Conservation (phyloP, 148 eudicot species). For the Talinum fruticosum region DNA sequence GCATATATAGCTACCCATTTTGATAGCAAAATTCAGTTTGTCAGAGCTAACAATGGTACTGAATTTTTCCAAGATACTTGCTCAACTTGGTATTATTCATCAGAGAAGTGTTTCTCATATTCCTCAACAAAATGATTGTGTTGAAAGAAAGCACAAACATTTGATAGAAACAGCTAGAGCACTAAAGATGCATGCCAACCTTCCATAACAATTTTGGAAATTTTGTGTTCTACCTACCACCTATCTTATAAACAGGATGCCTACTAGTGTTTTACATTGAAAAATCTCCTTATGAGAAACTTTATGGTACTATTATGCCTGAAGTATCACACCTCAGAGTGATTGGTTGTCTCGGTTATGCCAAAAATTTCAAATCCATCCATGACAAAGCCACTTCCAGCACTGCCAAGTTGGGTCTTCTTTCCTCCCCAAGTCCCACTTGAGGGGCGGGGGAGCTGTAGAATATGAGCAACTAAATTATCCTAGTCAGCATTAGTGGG, state of each 20-base stretch:
- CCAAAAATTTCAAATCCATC: background rate
- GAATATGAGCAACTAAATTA: too few species aligned
- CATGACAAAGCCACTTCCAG: too few species aligned
- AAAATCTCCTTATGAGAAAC: background rate
- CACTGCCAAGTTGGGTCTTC: too few species aligned
- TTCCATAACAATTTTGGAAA: background rate
- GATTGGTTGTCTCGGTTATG: background rate
- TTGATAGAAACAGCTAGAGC: background rate
- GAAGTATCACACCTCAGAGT: background rate
- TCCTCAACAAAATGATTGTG: background rate
- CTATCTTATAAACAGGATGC: background rate
- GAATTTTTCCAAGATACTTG: background rate
- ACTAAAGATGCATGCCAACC: background rate
- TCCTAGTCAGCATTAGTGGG: too few species aligned
- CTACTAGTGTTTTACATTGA: background rate
- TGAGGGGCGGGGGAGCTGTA: too few species aligned
- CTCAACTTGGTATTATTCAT: background rate
- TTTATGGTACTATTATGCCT: background rate
- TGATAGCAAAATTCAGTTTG: background rate
- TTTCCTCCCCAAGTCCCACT: too few species aligned
- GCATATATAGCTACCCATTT: background rate
- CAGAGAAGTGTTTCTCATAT: background rate
- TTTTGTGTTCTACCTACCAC: background rate
- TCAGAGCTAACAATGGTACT: background rate
- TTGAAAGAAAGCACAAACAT: background rate